Conservation (phyloP, 768 basidiomycete species). For the Boletus vinaceobasis region DNA sequence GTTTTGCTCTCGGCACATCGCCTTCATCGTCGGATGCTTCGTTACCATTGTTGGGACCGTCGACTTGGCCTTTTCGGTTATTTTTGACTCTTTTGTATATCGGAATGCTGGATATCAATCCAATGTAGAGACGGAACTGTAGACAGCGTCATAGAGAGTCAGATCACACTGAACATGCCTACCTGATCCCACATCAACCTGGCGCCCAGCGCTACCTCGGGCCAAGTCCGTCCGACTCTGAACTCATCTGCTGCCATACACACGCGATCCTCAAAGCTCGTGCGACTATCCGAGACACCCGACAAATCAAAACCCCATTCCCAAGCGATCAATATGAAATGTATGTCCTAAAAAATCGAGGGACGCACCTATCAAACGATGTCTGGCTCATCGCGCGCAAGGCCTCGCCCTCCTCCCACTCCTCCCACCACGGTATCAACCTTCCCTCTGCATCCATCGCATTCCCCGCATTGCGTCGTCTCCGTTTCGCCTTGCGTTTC, state of each 20-base stretch:
- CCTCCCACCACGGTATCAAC: constrained; percentile 32
- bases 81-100: constrained; percentile 29
- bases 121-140: constrained; percentile 33
- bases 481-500: constrained; percentile 15
- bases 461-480: constrained; percentile 19
- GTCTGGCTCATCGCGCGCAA: constrained; percentile 16
- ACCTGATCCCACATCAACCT: constrained; percentile 32
- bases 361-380: constrained; percentile 28
- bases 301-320: neutral
- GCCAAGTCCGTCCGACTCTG: constrained; percentile 30
- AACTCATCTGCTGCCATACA: constrained; percentile 31
- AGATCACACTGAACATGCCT: neutral
- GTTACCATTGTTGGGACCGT: constrained; percentile 32
- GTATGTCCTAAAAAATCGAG: neutral
- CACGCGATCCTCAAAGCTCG: constrained; percentile 20
- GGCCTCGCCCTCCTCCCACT: constrained; percentile 29
- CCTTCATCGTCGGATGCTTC: constrained; percentile 29
- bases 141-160: neutral
- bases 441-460: constrained; percentile 18
- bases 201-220: constrained; percentile 28
- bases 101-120: constrained; percentile 29
- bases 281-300: neutral
- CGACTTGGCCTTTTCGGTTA: constrained; percentile 14
- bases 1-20: constrained; percentile 19
- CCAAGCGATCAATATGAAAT: neutral